Conservation (phyloP, 139 green algal genomes). For the Pycnococcus provasolii region DNA sequence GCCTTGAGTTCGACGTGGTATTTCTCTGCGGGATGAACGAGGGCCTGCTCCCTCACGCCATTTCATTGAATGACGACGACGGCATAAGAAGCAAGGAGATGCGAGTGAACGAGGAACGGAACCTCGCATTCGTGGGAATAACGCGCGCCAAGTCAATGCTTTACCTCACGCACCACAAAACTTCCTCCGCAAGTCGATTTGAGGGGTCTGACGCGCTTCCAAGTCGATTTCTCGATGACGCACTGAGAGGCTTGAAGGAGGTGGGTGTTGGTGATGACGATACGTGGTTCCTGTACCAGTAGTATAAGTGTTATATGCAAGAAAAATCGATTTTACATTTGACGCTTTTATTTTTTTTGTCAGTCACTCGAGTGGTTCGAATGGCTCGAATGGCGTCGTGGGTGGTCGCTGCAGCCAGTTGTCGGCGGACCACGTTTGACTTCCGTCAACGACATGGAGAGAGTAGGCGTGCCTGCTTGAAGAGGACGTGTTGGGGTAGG, state of each 20-base stretch:
- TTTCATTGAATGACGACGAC: too few relatives aligned
- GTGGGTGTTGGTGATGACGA: too few relatives aligned
- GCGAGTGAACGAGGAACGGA: constrained; percentile 30
- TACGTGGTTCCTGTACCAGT: too few relatives aligned
- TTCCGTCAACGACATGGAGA: constrained; percentile 67
- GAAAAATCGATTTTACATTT: too few relatives aligned
- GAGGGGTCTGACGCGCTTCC: too few relatives aligned
- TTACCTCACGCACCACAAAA: background rate
- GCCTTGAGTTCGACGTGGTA: constrained; percentile 47
- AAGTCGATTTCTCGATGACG: too few relatives aligned
- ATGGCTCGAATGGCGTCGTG: constrained; percentile 49
- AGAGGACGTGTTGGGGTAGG: constrained; percentile 27
- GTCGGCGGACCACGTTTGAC: constrained; percentile 37
- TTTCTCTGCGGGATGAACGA: constrained; percentile 38
- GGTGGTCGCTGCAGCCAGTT: constrained; percentile 68
- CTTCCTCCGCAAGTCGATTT: too few relatives aligned
- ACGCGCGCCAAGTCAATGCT: constrained; percentile 31
- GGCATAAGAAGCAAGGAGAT: background rate
- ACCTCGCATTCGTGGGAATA: constrained; percentile 36
- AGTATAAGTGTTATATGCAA: too few relatives aligned
- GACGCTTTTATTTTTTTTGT: too few relatives aligned
- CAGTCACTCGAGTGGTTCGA: constrained; percentile 29
- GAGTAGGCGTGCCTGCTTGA: constrained; percentile 63
- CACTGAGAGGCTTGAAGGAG: too few relatives aligned
- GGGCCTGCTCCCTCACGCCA: constrained; percentile 4